Percentiles rank a stretch among this genome's conserved stretches.
These are phyloP conservation scores for Oenanthe sinensis DNA, from an alignment of 129 eudicot species.

Conservation along the genomic window DNA sequence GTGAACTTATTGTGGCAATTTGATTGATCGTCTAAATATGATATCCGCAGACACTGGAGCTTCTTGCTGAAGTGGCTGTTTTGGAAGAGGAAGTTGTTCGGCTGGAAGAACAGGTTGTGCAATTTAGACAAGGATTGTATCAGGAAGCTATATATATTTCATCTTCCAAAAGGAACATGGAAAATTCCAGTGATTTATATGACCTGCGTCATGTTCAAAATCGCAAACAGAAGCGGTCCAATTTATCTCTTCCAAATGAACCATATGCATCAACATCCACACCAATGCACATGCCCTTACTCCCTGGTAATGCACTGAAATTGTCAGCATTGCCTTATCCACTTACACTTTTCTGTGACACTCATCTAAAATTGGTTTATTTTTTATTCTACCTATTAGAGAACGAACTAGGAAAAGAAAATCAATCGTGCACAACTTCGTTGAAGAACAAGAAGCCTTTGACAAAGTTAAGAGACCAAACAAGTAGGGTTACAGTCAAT, in stretches of 20 bases:
- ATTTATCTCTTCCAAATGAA: constrained; percentile 36
- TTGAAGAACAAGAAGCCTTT: constrained; percentile 24
- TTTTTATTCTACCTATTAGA: constrained; percentile 27
- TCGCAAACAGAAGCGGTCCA: constrained; percentile 32
- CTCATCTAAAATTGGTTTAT: not conserved
- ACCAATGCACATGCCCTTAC: constrained; percentile 12
- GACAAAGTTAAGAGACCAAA: constrained; percentile 23
- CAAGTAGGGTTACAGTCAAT: constrained; percentile 31
- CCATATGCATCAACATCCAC: constrained; percentile 26
- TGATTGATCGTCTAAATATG: not conserved
- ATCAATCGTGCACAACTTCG: constrained; percentile 29
- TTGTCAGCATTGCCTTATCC: not conserved
- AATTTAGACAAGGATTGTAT: constrained; percentile 60
- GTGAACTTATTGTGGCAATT: not conserved
- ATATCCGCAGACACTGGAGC: constrained; percentile 57
- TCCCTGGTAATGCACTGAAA: constrained; percentile 31
- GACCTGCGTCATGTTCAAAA: constrained; percentile 27
- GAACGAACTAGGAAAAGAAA: constrained; percentile 42
- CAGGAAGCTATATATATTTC: constrained; percentile 63
- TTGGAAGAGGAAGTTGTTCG: constrained; percentile 86
- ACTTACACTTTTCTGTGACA: not conserved
- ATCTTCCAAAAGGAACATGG: constrained; percentile 44
- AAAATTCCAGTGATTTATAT: constrained; percentile 30
- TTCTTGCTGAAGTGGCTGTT: constrained; percentile 86
- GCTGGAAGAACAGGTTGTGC: constrained; percentile 80